A percentile compares a stretch with the other conserved stretches of the same genome.
Conservation (phyloP, 306 rosid genomes). For the Vigna nakashimae region DNA sequence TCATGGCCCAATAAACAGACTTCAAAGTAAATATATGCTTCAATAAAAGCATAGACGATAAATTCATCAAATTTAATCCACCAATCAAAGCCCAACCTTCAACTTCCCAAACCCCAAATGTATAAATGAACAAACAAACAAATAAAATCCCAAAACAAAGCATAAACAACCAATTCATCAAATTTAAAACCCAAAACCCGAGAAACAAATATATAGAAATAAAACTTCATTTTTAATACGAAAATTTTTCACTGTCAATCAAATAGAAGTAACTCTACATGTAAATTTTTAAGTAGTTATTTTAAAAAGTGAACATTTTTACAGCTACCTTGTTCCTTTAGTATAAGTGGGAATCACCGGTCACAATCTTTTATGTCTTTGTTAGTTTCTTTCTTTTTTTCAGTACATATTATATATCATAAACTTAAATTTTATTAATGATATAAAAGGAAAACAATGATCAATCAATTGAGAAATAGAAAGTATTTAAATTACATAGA, state of each 20-base stretch:
- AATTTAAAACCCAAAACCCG: not conserved
- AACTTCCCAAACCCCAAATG: not conserved
- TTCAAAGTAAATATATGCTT: slow-evolving; percentile 8
- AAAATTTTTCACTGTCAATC: not conserved
- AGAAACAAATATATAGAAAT: not conserved
- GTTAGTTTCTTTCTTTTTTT: too few relatives aligned
- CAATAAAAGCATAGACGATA: not conserved
- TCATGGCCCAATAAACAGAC: slow-evolving; percentile 24
- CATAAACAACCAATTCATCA: slow-evolving; percentile 1
- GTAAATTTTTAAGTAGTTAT: not conserved
- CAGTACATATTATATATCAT: too few relatives aligned
- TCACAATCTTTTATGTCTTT: too few relatives aligned
- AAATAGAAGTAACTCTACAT: not conserved
- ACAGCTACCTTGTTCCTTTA: not conserved
- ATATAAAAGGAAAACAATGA: too few relatives aligned
- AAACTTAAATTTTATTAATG: too few relatives aligned
- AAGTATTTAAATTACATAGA: not conserved
- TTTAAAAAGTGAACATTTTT: not conserved
- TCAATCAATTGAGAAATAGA: not conserved
- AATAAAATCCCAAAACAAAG: not conserved
- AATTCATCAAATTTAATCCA: slow-evolving; percentile 42
- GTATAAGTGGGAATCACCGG: too few relatives aligned
- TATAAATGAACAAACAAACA: not conserved
- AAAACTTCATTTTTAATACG: not conserved
- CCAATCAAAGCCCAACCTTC: slow-evolving; percentile 24